These are phyloP conservation scores for Ananas comosus DNA, from an alignment of 176 grass and related monocot genomes.

Conservation along the genomic window DNA sequence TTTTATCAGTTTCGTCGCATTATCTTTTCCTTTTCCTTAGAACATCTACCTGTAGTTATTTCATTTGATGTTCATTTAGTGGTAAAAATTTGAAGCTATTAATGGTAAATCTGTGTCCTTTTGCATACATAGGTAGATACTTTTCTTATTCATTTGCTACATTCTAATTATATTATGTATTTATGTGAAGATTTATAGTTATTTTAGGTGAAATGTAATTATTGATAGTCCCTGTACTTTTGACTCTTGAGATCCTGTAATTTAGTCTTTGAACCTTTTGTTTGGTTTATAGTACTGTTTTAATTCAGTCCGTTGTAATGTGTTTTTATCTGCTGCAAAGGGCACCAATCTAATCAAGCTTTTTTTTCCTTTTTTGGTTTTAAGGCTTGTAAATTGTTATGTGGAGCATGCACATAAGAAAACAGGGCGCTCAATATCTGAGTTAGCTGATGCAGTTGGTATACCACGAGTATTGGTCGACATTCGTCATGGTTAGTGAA, in stretches of 20 bases:
- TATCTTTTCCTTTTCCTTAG: too few relatives aligned
- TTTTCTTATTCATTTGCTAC: neutral
- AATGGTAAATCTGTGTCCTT: too few relatives aligned
- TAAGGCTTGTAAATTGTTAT: slow-evolving; percentile 86
- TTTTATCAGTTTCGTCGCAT: neutral
- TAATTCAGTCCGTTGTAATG: neutral
- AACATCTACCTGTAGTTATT: too few relatives aligned
- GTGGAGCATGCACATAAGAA: slow-evolving; percentile 54
- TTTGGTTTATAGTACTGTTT: too few relatives aligned
- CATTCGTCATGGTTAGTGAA: slow-evolving; percentile 84
- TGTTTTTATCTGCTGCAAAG: neutral
- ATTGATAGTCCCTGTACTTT: too few relatives aligned
- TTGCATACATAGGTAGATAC: neutral
- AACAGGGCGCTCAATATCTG: slow-evolving; percentile 63
- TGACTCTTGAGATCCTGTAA: too few relatives aligned
- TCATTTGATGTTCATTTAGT: too few relatives aligned
- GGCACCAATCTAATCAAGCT: neutral
- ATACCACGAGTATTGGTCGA: slow-evolving; percentile 84
- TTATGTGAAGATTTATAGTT: too few relatives aligned
- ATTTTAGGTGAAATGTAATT: too few relatives aligned
- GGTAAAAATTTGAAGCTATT: too few relatives aligned
- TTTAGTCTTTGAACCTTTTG: too few relatives aligned
- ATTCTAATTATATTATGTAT: neutral
- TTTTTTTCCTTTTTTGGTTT: slow-evolving; percentile 1
- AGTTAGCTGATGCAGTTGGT: slow-evolving; percentile 67